These are phyloP conservation scores for Fistulifera pelliculosa DNA, from an alignment of 108 stramenopile genomes.

Conservation along the genomic window DNA sequence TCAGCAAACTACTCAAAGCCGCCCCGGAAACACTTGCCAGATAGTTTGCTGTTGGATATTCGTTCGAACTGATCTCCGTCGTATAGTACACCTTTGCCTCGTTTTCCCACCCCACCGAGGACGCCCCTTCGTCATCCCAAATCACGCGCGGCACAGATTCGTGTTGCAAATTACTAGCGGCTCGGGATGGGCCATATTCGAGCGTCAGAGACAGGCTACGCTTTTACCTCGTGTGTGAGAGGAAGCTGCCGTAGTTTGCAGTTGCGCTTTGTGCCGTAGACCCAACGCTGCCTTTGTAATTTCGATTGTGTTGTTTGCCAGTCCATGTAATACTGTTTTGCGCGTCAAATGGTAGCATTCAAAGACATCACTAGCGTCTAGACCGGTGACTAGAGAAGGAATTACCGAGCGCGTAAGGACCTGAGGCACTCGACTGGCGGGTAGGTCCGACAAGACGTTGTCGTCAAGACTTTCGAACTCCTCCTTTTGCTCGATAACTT, in stretches of 20 bases:
- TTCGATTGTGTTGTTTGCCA: conserved; percentile 35
- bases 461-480: too few species aligned
- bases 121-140: conserved; percentile 19
- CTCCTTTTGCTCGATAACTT: too few species aligned
- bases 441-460: too few species aligned
- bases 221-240: conserved; percentile 6
- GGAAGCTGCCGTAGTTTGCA: too few species aligned
- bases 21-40: conserved; percentile 77
- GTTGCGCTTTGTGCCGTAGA: conserved; percentile 41
- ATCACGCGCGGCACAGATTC: conserved; percentile 56
- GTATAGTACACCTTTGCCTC: conserved; percentile 56
- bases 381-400: conserved; percentile 40
- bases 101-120: conserved; percentile 61
- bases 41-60: conserved; percentile 52
- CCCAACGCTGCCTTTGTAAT: conserved; percentile 62
- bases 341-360: conserved; percentile 70
- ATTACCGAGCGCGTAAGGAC: conserved; percentile 27
- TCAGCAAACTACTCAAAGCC: conserved; percentile 56
- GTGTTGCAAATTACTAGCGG: conserved; percentile 33
- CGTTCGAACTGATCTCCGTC: conserved; percentile 38
- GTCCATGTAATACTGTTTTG: conserved; percentile 37
- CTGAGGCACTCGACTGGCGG: conserved; percentile 14
- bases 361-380: conserved; percentile 77
- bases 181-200: conserved; percentile 74
- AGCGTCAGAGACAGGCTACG: conserved; percentile 58